Percentiles rank a stretch among this genome's conserved stretches.
Evolutionary conservation across 192 early-diverging fungal genomes (phyloP).

Genomic region (Coemansia sp.): DNA sequence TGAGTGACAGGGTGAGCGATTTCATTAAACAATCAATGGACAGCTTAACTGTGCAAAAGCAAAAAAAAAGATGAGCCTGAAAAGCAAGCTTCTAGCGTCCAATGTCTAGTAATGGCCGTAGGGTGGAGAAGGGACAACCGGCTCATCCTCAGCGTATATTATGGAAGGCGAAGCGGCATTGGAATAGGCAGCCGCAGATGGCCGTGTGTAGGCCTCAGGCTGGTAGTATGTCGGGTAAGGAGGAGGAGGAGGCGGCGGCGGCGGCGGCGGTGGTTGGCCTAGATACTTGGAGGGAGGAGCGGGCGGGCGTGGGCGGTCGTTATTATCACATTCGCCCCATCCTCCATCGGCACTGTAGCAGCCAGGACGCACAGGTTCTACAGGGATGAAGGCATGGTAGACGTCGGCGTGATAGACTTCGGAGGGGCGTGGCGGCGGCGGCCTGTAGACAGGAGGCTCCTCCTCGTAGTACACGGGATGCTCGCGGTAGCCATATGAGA

Average conservation of each 20-base stretch:
- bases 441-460: neutral
- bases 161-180: constrained; percentile 1
- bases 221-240: constrained; percentile 11
- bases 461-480: constrained; percentile 15
- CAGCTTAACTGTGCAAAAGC: neutral
- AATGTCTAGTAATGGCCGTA: neutral
- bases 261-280: constrained; percentile 4
- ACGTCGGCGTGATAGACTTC: neutral
- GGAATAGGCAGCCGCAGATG: neutral
- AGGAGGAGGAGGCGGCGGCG: constrained; percentile 1
- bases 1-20: neutral
- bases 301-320: neutral
- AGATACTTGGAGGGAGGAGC: constrained; percentile 6
- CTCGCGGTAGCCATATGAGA: neutral
- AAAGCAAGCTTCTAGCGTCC: neutral
- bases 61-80: neutral
- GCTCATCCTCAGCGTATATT: constrained; percentile 10
- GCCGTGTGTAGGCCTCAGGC: neutral
- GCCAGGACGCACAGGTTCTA: neutral
- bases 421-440: neutral
- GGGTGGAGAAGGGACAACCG: constrained; percentile 1
- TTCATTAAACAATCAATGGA: neutral
- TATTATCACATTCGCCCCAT: constrained; percentile 10
- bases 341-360: constrained; percentile 2
- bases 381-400: neutral